These are phyloP conservation scores for Venturiaceae sp. DNA, from an alignment of 2,329 filamentous ascomycete genomes.

Conservation along the genomic window DNA sequence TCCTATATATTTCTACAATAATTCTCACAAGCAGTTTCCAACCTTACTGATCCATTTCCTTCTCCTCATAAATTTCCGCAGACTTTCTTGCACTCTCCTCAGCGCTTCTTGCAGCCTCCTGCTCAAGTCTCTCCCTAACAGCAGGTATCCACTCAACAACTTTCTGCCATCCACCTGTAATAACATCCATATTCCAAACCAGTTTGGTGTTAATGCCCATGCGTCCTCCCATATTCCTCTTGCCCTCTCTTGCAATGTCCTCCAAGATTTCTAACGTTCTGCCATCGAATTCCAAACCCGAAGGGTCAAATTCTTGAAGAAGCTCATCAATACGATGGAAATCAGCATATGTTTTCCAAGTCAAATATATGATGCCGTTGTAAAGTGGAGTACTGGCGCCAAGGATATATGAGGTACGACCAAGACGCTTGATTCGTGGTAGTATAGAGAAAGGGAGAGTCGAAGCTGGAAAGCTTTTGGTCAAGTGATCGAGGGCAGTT, in stretches of 20 bases:
- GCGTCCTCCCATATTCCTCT: slow-evolving; percentile 15
- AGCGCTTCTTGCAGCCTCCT: slow-evolving; percentile 11
- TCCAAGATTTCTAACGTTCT: slow-evolving; percentile 33
- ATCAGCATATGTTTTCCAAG: slow-evolving; percentile 54
- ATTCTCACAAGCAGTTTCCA: too few relatives aligned
- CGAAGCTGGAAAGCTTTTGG: slow-evolving; percentile 51
- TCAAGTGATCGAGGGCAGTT: slow-evolving; percentile 46
- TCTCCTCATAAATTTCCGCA: neutral
- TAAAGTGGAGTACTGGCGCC: slow-evolving; percentile 63
- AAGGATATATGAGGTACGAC: slow-evolving; percentile 60
- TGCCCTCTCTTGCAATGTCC: slow-evolving; percentile 20
- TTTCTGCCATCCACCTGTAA: slow-evolving; percentile 19
- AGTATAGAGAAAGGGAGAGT: slow-evolving; percentile 51
- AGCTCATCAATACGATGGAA: slow-evolving; percentile 43
- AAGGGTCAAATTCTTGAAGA: slow-evolving; percentile 56
- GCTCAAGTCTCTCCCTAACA: slow-evolving; percentile 20
- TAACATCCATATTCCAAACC: slow-evolving; percentile 26
- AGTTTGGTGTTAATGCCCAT: slow-evolving; percentile 18
- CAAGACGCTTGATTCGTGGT: slow-evolving; percentile 57
- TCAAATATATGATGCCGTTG: slow-evolving; percentile 52
- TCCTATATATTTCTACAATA: too few relatives aligned
- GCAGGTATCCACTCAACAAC: slow-evolving; percentile 21
- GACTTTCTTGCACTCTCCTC: neutral
- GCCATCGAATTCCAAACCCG: slow-evolving; percentile 48
- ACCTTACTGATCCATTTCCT: neutral